A percentile compares a stretch with the other conserved stretches of the same genome.
These are phyloP conservation scores for Lipomyces mesembrius DNA, from an alignment of 805 yeast species.

Conservation along the genomic window DNA sequence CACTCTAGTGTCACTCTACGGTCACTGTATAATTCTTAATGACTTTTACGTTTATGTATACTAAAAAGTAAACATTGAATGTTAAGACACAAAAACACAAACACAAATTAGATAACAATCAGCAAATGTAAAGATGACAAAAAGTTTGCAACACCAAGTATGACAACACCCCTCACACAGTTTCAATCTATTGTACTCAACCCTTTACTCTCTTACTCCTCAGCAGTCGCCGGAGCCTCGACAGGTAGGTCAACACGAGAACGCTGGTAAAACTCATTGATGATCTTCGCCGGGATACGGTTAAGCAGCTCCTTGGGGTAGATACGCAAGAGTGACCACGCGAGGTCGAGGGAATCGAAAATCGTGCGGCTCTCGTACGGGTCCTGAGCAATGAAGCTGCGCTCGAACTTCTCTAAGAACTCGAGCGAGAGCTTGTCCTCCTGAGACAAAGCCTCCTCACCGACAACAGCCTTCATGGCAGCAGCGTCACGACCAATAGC, in stretches of 20 bases:
- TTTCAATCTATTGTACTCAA: slow-evolving; percentile 9
- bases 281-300: slow-evolving; percentile 97
- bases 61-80: not conserved
- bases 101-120: slow-evolving; percentile 2
- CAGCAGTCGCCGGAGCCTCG: slow-evolving; percentile 28
- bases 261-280: slow-evolving; percentile 87
- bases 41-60: not conserved
- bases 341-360: slow-evolving; percentile 94
- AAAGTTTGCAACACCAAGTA: slow-evolving; percentile 25
- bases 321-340: slow-evolving; percentile 97
- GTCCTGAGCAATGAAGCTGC: slow-evolving; percentile 93
- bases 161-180: slow-evolving; percentile 18
- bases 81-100: not conserved
- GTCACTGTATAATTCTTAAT: not conserved
- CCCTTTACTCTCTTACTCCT: slow-evolving; percentile 20
- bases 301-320: slow-evolving; percentile 98
- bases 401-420: slow-evolving; percentile 96
- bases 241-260: slow-evolving; percentile 35
- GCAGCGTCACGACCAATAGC: slow-evolving; percentile 99
- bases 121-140: slow-evolving; percentile 2
- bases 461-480: slow-evolving; percentile 99
- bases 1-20: not conserved
- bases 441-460: slow-evolving; percentile 97
- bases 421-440: slow-evolving; percentile 97
- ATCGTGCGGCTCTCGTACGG: slow-evolving; percentile 95